Evolutionary conservation across 768 basidiomycete species (phyloP).

Genomic region (Pluteus cervinus): DNA sequence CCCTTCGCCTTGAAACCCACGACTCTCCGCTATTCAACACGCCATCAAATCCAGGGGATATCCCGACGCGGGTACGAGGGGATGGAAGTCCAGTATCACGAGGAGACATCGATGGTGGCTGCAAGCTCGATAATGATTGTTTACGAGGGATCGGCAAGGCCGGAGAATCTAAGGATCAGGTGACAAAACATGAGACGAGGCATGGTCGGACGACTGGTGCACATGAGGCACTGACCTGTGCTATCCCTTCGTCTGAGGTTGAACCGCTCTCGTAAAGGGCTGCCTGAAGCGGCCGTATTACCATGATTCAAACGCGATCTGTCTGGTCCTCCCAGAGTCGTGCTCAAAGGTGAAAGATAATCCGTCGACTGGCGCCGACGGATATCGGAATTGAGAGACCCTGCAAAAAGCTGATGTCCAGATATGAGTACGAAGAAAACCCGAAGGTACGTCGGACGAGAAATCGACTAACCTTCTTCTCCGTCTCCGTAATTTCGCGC

Average conservation of each 20-base stretch:
- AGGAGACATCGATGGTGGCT: conserved; percentile 47
- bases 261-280: conserved; percentile 66
- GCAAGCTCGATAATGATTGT: conserved; percentile 59
- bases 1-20: conserved; percentile 59
- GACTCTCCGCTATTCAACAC: conserved; percentile 61
- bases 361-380: conserved; percentile 82
- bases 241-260: conserved; percentile 66
- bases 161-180: conserved; percentile 45
- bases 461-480: conserved; percentile 72
- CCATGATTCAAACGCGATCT: conserved; percentile 52
- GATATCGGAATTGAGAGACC: conserved; percentile 80
- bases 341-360: conserved; percentile 54
- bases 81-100: conserved; percentile 58
- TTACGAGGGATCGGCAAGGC: conserved; percentile 55
- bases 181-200: conserved; percentile 10
- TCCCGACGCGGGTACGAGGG: conserved; percentile 59
- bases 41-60: conserved; percentile 65
- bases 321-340: conserved; percentile 43
- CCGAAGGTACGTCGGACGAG: conserved; percentile 13
- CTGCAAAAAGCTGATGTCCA: conserved; percentile 63
- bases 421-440: conserved; percentile 22
- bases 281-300: conserved; percentile 36
- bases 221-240: conserved; percentile 42
- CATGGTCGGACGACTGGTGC: conserved; percentile 5
- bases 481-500: conserved; percentile 74